A percentile compares a stretch with the other conserved stretches of the same genome.
These are phyloP conservation scores for Gleditsia sinensis DNA, from an alignment of 306 rosid species.

Conservation along the genomic window DNA sequence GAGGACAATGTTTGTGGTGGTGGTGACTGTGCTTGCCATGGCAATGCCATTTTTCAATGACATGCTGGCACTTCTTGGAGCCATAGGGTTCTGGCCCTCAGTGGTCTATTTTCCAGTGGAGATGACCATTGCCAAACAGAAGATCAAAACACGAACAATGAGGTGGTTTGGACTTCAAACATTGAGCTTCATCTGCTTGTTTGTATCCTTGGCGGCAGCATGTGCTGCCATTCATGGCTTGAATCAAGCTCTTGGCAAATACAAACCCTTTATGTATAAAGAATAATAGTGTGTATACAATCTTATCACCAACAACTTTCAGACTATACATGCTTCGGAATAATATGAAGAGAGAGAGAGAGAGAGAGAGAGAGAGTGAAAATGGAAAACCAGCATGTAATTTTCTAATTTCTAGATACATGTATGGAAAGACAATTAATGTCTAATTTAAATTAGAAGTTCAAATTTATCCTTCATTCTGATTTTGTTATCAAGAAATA, in stretches of 20 bases:
- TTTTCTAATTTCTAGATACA: too few relatives aligned
- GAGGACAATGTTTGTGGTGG: conserved; percentile 50
- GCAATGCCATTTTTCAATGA: conserved; percentile 61
- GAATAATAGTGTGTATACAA: conserved; percentile 13
- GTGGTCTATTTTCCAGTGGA: conserved; percentile 62
- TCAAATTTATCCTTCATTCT: too few relatives aligned
- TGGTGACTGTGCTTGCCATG: conserved; percentile 43
- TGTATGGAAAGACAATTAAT: too few relatives aligned
- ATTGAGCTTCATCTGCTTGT: conserved; percentile 44
- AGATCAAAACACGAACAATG: conserved; percentile 39
- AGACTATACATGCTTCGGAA: not conserved
- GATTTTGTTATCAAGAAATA: too few relatives aligned
- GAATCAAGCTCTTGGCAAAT: conserved; percentile 35
- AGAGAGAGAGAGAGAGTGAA: not conserved
- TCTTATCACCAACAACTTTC: not conserved
- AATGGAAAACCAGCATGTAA: not conserved
- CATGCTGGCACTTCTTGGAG: conserved; percentile 62
- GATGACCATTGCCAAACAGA: conserved; percentile 54
- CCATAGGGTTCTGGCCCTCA: conserved; percentile 62
- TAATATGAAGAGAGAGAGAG: not conserved
- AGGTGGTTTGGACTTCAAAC: conserved; percentile 55
- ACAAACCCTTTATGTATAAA: conserved; percentile 49
- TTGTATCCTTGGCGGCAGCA: conserved; percentile 49
- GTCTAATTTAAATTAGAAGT: too few relatives aligned
- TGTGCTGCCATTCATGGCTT: conserved; percentile 54